Conservation (phyloP, 257 asterid species). For the Ajuga chamaepitys region DNA sequence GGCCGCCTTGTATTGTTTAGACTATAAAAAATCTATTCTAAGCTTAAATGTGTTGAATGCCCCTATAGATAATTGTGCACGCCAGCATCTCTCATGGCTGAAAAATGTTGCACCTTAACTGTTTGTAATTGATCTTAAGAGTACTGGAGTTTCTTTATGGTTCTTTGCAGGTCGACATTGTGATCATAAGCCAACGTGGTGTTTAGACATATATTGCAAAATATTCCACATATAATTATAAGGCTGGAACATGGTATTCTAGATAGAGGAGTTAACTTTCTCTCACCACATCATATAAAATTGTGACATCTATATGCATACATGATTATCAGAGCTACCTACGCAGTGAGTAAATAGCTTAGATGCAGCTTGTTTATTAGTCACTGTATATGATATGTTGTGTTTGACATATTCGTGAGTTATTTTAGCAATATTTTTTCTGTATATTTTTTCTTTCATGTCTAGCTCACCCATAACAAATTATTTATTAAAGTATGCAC, state of each 20-base stretch:
- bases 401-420: neutral
- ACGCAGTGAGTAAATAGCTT: too few relatives aligned
- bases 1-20: neutral
- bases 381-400: neutral
- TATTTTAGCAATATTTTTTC: neutral
- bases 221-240: neutral
- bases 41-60: neutral
- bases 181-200: neutral
- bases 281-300: neutral
- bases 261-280: too few relatives aligned
- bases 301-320: neutral
- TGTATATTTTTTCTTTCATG: neutral
- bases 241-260: neutral
- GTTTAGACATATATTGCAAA: neutral
- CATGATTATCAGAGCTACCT: neutral
- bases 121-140: neutral
- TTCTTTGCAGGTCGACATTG: neutral
- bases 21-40: conserved; percentile 1
- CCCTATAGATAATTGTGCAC: neutral
- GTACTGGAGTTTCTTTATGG: neutral
- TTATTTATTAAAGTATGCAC: too few relatives aligned
- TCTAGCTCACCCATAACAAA: too few relatives aligned
- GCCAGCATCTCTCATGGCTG: conserved; percentile 3
- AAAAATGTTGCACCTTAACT: neutral
- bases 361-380: neutral